Evolutionary conservation across 805 yeast species (phyloP), one percentile per base, ranked within the genome.

Genomic region (Trichomonascus vanleenenianus): DNA sequence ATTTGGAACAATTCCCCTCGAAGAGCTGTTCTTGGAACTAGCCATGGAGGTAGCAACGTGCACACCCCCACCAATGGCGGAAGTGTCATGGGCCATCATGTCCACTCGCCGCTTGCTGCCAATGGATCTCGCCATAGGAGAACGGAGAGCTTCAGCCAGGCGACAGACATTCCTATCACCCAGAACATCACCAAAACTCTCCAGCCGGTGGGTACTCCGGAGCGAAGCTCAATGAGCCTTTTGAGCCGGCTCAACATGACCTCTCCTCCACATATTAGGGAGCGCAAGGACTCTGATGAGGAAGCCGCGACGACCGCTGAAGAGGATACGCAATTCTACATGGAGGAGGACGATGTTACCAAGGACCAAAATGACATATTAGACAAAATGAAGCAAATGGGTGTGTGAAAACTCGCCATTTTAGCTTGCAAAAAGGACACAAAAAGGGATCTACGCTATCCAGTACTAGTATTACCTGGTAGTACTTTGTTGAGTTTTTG

Each of bases 261-360:
- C 8, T 22, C 27, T 22, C 27, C 27, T 5, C 27, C 27, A 8
- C 27, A 8, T 8, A 8, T 8, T 8, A 22, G 8, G 27, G 27
- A 22, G 27, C 27, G 27, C 8, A 22, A 22, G 27, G 27, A 22
- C 27, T 22, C 27, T 22, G 27, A 22, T 8, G 27, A 22, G 27
- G 27, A 22, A 8, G 27, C 27, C 8, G 8, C 27, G 27, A 22
- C 27, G 27, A 22, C 27, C 27, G 27, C 32, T 39, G 40, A 50
- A 51, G 51, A 51, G 22, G 58, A 55, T 25, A 55, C 58, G 3
- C 58, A 53, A 35, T 55, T 55, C 47, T 46, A 46, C 37, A 50
- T 55, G 56, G 58, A 55, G 18, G 49, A 52, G 32, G 57, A 53
- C 6, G 49, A 30, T 12, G 22, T 9, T 30, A 22, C 19, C 14